Percentiles rank a stretch among this genome's conserved stretches.
Conservation (phyloP, 2,329 filamentous ascomycete genomes). For the Aspergillus oerlinghausenensis region DNA sequence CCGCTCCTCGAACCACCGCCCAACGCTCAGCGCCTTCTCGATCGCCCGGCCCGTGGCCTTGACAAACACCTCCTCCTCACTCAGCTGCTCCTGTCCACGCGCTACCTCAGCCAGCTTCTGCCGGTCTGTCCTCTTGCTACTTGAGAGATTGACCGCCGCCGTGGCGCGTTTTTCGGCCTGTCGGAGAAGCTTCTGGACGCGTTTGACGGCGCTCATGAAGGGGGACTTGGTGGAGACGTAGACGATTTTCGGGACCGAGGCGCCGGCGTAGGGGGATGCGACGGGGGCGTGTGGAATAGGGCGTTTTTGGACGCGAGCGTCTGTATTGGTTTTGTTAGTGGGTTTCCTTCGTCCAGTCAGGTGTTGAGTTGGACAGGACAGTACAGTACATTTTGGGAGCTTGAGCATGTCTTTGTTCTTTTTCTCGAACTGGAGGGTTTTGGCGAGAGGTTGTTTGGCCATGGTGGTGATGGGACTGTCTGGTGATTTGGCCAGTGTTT, state of each 20-base stretch:
- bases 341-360: background rate
- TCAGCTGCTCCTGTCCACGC: constrained; percentile 30
- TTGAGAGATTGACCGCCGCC: constrained; percentile 36
- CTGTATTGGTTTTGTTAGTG: constrained; percentile 23
- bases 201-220: constrained; percentile 57
- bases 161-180: constrained; percentile 50
- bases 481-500: background rate
- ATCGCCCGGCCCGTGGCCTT: constrained; percentile 60
- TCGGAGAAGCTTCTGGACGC: constrained; percentile 52
- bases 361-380: background rate
- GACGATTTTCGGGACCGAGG: constrained; percentile 49
- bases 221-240: constrained; percentile 54
- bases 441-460: constrained; percentile 20
- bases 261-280: constrained; percentile 49
- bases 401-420: constrained; percentile 34
- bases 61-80: constrained; percentile 49
- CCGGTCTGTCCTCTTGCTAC: constrained; percentile 26
- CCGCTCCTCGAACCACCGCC: constrained; percentile 53
- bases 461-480: constrained; percentile 4
- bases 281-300: constrained; percentile 55
- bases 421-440: constrained; percentile 34
- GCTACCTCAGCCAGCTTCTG: constrained; percentile 29
- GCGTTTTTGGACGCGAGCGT: constrained; percentile 50
- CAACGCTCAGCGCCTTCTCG: constrained; percentile 52
- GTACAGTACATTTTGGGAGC: constrained; percentile 32